Conservation (phyloP, 192 early-diverging fungal species). For the Backusella luteola region DNA sequence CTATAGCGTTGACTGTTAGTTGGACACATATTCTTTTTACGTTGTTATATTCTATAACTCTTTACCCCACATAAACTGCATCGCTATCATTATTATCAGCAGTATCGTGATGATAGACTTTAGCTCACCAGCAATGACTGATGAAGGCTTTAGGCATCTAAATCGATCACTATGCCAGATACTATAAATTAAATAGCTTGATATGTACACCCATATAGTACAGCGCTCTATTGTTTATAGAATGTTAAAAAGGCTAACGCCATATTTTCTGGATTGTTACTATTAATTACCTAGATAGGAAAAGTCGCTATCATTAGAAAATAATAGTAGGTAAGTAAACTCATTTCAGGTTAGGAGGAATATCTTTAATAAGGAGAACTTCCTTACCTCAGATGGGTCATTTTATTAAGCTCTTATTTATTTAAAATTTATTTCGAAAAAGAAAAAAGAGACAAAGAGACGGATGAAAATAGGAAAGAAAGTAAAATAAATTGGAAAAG, state of each 20-base stretch:
- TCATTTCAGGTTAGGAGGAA: neutral
- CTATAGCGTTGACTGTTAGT: neutral
- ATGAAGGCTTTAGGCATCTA: conserved; percentile 18
- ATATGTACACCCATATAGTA: conserved; percentile 18
- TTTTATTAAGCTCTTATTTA: neutral
- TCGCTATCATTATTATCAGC: conserved; percentile 26
- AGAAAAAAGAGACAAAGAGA: neutral
- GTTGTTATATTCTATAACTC: neutral
- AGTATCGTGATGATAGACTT: conserved; percentile 35
- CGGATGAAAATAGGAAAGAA: neutral
- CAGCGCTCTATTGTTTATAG: conserved; percentile 9
- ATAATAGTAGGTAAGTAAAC: neutral
- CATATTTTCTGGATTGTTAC: neutral
- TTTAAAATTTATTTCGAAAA: neutral
- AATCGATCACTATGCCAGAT: conserved; percentile 22
- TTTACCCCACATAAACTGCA: conserved; percentile 31
- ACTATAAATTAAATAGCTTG: conserved; percentile 14
- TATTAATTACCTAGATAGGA: conserved; percentile 26
- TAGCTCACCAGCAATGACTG: conserved; percentile 22
- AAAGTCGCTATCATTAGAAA: conserved; percentile 19
- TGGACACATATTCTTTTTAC: neutral
- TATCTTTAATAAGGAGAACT: neutral
- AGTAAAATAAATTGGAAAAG: neutral
- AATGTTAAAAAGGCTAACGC: neutral
- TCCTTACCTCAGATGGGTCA: conserved; percentile 15